Base-by-base conservation (phyloP, 805 yeast species). In the Spathaspora sp. region DNA sequence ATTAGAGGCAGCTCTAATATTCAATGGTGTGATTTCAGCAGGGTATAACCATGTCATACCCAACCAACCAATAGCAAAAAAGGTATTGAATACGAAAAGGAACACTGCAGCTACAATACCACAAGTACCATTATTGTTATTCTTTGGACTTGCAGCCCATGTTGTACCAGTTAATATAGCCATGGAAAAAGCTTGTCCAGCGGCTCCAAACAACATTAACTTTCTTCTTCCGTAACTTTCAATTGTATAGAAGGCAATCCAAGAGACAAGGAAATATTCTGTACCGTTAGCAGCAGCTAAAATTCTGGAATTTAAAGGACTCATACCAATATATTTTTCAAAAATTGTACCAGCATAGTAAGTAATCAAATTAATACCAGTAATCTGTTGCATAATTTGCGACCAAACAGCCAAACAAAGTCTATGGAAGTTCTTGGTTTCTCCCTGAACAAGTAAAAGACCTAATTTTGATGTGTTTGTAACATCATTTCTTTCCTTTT, bases 311-410 rank as follows among this genome's bases (percentile, higher is more conserved):
- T 81, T 73, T 35, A 35, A 35, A 7, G 40, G 40, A 28, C 40
- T 35, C 17, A 35, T 23, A 29, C 35, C 42, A 45, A 49, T 59
- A 83, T 77, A 1, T 91, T 79, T 54, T 35, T 35, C 40, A 81
- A 80, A 68, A 92, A 90, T 68, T 91, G 89, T 59, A 14, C 93
- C 90, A 20, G 97, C 96, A 66, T 87, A 92, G 72, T 92, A 92
- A 63, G 92, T 89, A 55, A 91, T 89, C 65, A 92, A 91, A 72
- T 92, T 91, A 60, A 90, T 85, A 54, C 97, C 97, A 16, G 96
- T 84, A 63, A 90, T 83, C 73, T 92, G 98, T 70, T 93, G 97
- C 65, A 89, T 76, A 16, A 89, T 85, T 69, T 89, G 96, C 40
- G 87, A 61, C 3, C 77, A 68, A 51, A 85, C 77, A 54, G 96